Evolutionary conservation across 2,329 filamentous ascomycete genomes (phyloP).

Genomic region (Penicillium psychrosexuale): DNA sequence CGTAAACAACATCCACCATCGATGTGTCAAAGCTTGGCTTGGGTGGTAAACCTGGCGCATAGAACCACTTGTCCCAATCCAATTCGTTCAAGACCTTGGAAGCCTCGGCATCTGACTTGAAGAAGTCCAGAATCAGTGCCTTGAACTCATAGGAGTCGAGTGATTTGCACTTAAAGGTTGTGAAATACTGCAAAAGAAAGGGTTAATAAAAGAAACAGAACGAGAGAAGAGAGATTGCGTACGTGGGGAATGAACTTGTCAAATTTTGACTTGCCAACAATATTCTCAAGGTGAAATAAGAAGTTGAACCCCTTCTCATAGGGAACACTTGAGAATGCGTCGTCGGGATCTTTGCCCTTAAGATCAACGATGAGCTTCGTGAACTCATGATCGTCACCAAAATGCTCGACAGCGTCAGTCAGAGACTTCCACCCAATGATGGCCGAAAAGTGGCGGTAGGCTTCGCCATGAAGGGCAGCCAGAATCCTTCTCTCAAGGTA

Average conservation of each 20-base stretch:
- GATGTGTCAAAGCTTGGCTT: slow-evolving; percentile 90
- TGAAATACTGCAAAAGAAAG: slow-evolving; percentile 63
- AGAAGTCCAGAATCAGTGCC: slow-evolving; percentile 80
- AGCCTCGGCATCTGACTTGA: slow-evolving; percentile 62
- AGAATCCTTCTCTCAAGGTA: slow-evolving; percentile 81
- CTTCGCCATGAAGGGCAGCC: slow-evolving; percentile 64
- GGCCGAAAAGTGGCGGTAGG: slow-evolving; percentile 87
- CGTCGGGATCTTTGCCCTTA: slow-evolving; percentile 88
- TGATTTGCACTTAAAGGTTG: slow-evolving; percentile 76
- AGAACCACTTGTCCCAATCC: slow-evolving; percentile 89
- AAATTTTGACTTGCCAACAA: slow-evolving; percentile 82
- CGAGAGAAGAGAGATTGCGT: slow-evolving; percentile 12
- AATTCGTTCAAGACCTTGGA: slow-evolving; percentile 64
- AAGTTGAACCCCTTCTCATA: slow-evolving; percentile 98
- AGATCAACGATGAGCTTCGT: slow-evolving; percentile 87
- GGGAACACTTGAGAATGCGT: slow-evolving; percentile 86
- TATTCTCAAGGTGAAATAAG: slow-evolving; percentile 81
- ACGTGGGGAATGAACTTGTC: slow-evolving; percentile 89
- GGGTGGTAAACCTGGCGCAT: slow-evolving; percentile 79
- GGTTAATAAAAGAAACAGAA: slow-evolving; percentile 3
- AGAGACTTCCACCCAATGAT: slow-evolving; percentile 95
- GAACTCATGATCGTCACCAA: slow-evolving; percentile 82
- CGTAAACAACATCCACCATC: slow-evolving; percentile 80
- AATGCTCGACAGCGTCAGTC: slow-evolving; percentile 73
- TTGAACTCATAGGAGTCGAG: slow-evolving; percentile 95